Evolutionary conservation across 2,329 filamentous ascomycete species (phyloP), one percentile per base, ranked within the genome.

Genomic region (Pseudogymnoascus sp.): DNA sequence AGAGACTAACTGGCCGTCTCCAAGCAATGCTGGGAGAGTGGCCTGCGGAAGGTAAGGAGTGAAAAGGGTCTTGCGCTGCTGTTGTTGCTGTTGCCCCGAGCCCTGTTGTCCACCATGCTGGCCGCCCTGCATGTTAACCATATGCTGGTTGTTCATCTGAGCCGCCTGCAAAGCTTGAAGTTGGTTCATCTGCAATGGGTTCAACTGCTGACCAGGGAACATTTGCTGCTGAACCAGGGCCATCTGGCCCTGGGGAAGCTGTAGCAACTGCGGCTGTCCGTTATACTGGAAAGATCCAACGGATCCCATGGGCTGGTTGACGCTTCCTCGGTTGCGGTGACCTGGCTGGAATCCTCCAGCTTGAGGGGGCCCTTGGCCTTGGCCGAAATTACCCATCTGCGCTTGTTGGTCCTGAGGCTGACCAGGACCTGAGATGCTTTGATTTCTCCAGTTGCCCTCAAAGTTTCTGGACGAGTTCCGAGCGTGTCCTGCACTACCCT

Each of bases 21-120:
- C 88, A 64, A 98, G 85, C 40, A 99, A 84, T 60, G 93, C 93
- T 64, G 95, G 95, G 19, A 99, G 82, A 64, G 89, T 96, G 6
- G 93, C 93, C 75, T 99, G 95, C 14, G 95, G 93, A 60, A 99
- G 84, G 72, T 99, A 99, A 66, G 95, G 95, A 70, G 95, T 98
- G 79, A 99, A 99, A 22, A 99, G 85, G 1, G 95, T 99, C 84
- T 99, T 99, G 74, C 95, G 89, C 79, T 96, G 93, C 74, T 96
- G 91, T 72, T 95, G 89, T 67, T 89, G 87, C 69, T 93, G 89
- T 67, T 93, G 89, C 66, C 88, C 84, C 68, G 87, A 85, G 75
- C 84, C 72, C 68, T 83, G 41, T 78, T 35, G 85, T 41, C 85
- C 85, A 61, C 86, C 87, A 72, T 93, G 90, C 75, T 96, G 90